Conservation (phyloP, 108 stramenopile genomes). For the Stephanodiscus triporus region DNA sequence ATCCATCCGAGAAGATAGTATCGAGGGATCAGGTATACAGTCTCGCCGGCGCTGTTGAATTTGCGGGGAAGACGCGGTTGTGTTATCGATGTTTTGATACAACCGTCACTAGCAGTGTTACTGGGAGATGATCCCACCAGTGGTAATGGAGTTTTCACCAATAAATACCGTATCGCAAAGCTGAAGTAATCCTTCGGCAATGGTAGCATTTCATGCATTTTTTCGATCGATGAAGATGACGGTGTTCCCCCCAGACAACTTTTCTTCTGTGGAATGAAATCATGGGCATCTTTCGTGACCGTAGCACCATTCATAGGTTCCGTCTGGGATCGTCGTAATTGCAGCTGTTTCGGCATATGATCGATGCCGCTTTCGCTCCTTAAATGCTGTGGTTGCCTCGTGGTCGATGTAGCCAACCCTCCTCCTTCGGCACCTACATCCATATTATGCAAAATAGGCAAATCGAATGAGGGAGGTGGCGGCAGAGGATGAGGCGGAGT, state of each 20-base stretch:
- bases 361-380: no score
- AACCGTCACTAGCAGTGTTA: not conserved
- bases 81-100: not conserved
- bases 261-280: not conserved
- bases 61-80: not conserved
- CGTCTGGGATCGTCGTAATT: not conserved
- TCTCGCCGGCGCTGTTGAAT: slow-evolving; percentile 18
- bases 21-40: slow-evolving; percentile 60
- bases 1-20: slow-evolving; percentile 74
- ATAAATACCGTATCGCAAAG: slow-evolving; percentile 13
- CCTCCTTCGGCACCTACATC: not conserved
- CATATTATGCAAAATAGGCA: not conserved
- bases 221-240: not conserved
- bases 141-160: slow-evolving; percentile 23
- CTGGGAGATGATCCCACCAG: slow-evolving; percentile 3
- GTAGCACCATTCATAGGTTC: not conserved
- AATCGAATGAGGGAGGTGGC: no score
- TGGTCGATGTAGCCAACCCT: not conserved
- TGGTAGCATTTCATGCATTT: slow-evolving; percentile 6
- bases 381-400: not conserved
- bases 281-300: not conserved
- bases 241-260: not conserved
- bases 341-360: not conserved
- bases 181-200: slow-evolving; percentile 17
- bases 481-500: not conserved